phyloP scores from a whole-genome alignment of 2,329 filamentous ascomycete genomes.

The Diatrype stigma region DNA sequence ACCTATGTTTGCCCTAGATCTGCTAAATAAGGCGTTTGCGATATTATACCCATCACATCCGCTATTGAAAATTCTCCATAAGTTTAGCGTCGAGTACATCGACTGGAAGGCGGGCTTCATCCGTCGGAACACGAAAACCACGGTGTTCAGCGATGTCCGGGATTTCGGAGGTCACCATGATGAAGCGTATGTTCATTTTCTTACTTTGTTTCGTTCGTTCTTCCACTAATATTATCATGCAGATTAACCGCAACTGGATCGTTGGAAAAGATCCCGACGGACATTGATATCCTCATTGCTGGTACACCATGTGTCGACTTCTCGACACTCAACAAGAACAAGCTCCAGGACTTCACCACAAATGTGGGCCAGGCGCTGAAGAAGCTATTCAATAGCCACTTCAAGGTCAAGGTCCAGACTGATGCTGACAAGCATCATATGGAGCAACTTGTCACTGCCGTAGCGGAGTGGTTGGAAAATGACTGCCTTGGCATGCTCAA shows the following conservation, averaged over 20 bases:
- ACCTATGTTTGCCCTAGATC: slow-evolving; percentile 61
- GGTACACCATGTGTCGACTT: slow-evolving; percentile 76
- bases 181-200: slow-evolving; percentile 40
- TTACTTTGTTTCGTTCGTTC: slow-evolving; percentile 5
- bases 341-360: slow-evolving; percentile 43
- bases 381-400: not conserved
- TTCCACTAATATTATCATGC: slow-evolving; percentile 9
- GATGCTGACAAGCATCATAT: slow-evolving; percentile 38
- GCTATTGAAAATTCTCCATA: slow-evolving; percentile 45
- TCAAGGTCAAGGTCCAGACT: slow-evolving; percentile 25
- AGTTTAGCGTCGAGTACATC: slow-evolving; percentile 62
- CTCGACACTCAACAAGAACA: slow-evolving; percentile 55
- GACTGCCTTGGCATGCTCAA: slow-evolving; percentile 52
- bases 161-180: slow-evolving; percentile 42
- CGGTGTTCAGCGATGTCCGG: slow-evolving; percentile 56
- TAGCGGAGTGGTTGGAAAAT: slow-evolving; percentile 29
- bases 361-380: slow-evolving; percentile 42
- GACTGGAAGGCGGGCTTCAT: slow-evolving; percentile 63
- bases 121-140: slow-evolving; percentile 50
- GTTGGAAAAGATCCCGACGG: slow-evolving; percentile 48
- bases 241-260: slow-evolving; percentile 66
- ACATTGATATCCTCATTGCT: slow-evolving; percentile 63
- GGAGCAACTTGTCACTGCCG: slow-evolving; percentile 8
- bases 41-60: slow-evolving; percentile 25
- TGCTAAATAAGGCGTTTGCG: slow-evolving; percentile 45